phyloP scores from a whole-genome alignment of 108 stramenopile species.

The Nitzschia sp. region DNA sequence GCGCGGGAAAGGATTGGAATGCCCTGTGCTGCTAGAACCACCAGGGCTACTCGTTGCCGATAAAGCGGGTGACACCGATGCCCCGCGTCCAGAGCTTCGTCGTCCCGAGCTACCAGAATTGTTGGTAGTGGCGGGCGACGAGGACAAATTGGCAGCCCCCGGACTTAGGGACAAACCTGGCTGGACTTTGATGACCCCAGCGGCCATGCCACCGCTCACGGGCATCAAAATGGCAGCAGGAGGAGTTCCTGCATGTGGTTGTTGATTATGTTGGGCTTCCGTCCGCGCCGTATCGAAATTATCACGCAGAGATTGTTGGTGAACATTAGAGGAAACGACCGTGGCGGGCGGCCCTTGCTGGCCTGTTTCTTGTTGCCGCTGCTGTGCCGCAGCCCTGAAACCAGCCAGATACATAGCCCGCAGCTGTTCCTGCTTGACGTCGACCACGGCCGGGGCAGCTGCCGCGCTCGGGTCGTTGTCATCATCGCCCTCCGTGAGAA shows the following conservation, averaged over 20 bases:
- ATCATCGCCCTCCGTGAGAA: slow-evolving; percentile 11
- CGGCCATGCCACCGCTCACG: slow-evolving; percentile 39
- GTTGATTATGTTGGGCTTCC: background rate
- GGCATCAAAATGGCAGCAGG: slow-evolving; percentile 42
- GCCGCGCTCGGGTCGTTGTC: background rate
- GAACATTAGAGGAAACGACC: background rate
- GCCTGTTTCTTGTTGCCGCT: slow-evolving; percentile 17
- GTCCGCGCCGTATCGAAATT: slow-evolving; percentile 26
- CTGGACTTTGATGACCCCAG: slow-evolving; percentile 47
- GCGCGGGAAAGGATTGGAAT: slow-evolving; percentile 88
- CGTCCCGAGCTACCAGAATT: slow-evolving; percentile 8
- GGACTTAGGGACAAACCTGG: slow-evolving; percentile 20
- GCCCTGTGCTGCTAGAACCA: slow-evolving; percentile 36
- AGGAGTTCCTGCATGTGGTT: background rate
- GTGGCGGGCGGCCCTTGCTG: slow-evolving; percentile 1
- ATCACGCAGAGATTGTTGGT: slow-evolving; percentile 33
- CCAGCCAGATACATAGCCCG: slow-evolving; percentile 88
- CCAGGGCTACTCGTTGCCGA: slow-evolving; percentile 38
- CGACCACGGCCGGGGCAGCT: background rate
- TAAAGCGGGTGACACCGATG: slow-evolving; percentile 33
- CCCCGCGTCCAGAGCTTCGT: slow-evolving; percentile 14
- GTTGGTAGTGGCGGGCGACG: slow-evolving; percentile 6
- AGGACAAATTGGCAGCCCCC: background rate
- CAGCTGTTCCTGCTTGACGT: slow-evolving; percentile 66
- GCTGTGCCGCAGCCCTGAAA: slow-evolving; percentile 72